These are phyloP conservation scores for Juglanconis juglandina DNA, from an alignment of 2,329 filamentous ascomycete species.

Conservation along the genomic window DNA sequence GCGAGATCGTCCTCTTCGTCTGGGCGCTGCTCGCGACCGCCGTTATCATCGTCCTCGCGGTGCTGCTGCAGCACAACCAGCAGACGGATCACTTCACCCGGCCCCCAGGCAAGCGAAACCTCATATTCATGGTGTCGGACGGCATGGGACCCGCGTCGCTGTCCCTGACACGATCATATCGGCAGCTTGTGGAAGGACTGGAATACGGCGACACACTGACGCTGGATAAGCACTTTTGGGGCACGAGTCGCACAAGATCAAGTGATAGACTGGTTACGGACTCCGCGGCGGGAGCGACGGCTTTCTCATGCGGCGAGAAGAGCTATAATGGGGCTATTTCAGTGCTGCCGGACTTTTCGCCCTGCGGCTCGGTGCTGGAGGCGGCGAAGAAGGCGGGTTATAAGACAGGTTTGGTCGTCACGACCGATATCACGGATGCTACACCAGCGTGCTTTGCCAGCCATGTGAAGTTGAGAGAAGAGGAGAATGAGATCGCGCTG, in stretches of 20 bases:
- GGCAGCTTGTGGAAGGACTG: slow-evolving; percentile 72
- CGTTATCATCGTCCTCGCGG: slow-evolving; percentile 73
- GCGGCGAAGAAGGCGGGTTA: slow-evolving; percentile 91
- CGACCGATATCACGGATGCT: slow-evolving; percentile 90
- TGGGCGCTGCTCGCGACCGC: slow-evolving; percentile 83
- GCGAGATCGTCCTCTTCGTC: slow-evolving; percentile 71
- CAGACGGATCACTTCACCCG: slow-evolving; percentile 37
- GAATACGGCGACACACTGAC: slow-evolving; percentile 71
- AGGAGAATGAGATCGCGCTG: slow-evolving; percentile 87
- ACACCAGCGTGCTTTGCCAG: slow-evolving; percentile 93
- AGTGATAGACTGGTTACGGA: slow-evolving; percentile 86
- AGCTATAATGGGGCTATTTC: slow-evolving; percentile 97
- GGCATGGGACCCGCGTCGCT: slow-evolving; percentile 96
- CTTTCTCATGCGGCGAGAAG: slow-evolving; percentile 89
- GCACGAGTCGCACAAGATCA: slow-evolving; percentile 81
- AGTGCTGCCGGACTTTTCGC: slow-evolving; percentile 76
- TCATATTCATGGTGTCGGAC: slow-evolving; percentile 99
- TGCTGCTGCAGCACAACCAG: slow-evolving; percentile 71
- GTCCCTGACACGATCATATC: slow-evolving; percentile 79
- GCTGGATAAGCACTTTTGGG: slow-evolving; percentile 86
- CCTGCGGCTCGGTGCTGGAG: slow-evolving; percentile 89
- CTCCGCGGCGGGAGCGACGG: slow-evolving; percentile 93
- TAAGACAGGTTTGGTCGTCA: slow-evolving; percentile 89
- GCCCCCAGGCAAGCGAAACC: slow-evolving; percentile 70
- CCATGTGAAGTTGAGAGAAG: slow-evolving; percentile 74